Percentiles rank a stretch among this genome's conserved stretches.
These are phyloP conservation scores for Xylariaceae sp. DNA, from an alignment of 2,329 filamentous ascomycete genomes.

Conservation along the genomic window DNA sequence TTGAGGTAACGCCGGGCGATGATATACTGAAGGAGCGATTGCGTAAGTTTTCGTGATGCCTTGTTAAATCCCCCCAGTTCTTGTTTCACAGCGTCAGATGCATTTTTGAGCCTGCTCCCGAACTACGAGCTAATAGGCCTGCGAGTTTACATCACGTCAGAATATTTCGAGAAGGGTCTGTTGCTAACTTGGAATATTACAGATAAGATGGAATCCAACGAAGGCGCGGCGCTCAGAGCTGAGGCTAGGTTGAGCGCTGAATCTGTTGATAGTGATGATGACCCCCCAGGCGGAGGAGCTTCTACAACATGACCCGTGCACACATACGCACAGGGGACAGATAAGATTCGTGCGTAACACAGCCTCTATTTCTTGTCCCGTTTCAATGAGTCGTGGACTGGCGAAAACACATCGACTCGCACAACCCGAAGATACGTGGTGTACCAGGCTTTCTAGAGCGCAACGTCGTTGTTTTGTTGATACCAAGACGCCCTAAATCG, in stretches of 20 bases:
- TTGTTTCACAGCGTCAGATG: background rate
- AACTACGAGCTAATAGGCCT: background rate
- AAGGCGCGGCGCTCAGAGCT: constrained; percentile 36
- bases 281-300: constrained; percentile 37
- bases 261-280: constrained; percentile 42
- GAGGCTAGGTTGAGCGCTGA: constrained; percentile 35
- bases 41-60: constrained; percentile 1
- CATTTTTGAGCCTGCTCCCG: background rate
- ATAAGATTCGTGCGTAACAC: constrained; percentile 5
- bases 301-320: constrained; percentile 34
- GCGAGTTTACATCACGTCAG: background rate
- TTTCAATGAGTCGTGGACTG: background rate
- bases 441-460: constrained; percentile 7
- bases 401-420: background rate
- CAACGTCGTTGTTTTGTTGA: constrained; percentile 6
- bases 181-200: background rate
- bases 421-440: constrained; percentile 6
- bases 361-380: constrained; percentile 1
- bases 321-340: constrained; percentile 15
- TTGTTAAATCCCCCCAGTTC: background rate
- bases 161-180: constrained; percentile 1
- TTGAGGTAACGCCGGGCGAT: constrained; percentile 44
- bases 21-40: constrained; percentile 47
- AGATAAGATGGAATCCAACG: constrained; percentile 37
- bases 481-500: background rate